Evolutionary conservation across 768 basidiomycete genomes (phyloP).

Genomic region (Boletus speciosus): DNA sequence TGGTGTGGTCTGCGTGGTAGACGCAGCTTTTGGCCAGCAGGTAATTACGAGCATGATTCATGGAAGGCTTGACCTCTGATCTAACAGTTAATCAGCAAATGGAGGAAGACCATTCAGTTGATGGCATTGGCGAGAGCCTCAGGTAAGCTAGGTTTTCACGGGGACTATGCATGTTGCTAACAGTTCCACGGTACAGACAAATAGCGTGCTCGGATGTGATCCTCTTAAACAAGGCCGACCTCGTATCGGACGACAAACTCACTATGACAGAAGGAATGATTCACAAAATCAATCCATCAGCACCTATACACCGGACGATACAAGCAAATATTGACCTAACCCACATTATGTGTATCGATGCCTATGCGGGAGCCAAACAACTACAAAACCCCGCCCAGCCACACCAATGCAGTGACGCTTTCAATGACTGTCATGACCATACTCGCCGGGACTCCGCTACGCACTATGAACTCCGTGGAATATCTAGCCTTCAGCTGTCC

Average conservation of each 20-base stretch:
- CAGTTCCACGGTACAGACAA: conserved; percentile 56
- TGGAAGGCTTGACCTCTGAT: conserved; percentile 6
- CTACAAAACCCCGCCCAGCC: conserved; percentile 21
- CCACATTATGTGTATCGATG: conserved; percentile 74
- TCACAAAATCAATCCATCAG: conserved; percentile 73
- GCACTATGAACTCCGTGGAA: conserved; percentile 76
- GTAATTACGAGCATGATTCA: conserved; percentile 40
- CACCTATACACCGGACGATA: conserved; percentile 69
- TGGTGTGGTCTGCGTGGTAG: conserved; percentile 90
- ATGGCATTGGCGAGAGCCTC: conserved; percentile 72
- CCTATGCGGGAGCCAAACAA: conserved; percentile 58
- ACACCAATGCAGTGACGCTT: conserved; percentile 32
- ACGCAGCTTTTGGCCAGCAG: conserved; percentile 74
- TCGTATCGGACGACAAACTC: conserved; percentile 50
- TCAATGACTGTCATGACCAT: conserved; percentile 23
- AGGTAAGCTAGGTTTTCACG: conserved; percentile 44
- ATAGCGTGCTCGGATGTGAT: conserved; percentile 91
- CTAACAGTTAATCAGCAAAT: conserved; percentile 63
- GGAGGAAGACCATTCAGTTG: conserved; percentile 66
- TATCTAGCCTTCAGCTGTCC: conserved; percentile 72
- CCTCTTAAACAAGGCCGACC: conserved; percentile 87
- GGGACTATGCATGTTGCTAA: not conserved
- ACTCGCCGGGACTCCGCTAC: conserved; percentile 32
- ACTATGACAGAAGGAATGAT: conserved; percentile 56
- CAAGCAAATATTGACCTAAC: conserved; percentile 71